Base-by-base conservation (phyloP, 495 filamentous ascomycete genomes). In the Podospora anserina region DNA sequence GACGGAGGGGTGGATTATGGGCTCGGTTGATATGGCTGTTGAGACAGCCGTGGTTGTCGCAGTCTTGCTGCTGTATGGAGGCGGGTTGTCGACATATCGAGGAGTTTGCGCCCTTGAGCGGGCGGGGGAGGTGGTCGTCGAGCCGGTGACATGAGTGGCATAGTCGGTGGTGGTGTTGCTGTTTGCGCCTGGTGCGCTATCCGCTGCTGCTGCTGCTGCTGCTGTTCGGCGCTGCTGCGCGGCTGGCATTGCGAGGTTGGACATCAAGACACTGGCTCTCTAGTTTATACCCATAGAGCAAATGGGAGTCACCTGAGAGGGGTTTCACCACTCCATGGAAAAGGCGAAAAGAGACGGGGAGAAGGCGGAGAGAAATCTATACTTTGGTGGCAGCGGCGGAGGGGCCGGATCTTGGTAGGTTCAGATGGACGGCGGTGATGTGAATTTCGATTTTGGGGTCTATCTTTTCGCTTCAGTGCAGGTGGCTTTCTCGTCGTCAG, bases 221-320 rank as follows among this genome's bases (percentile, higher is more conserved):
- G 71, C 68, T 67, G 68, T 56, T 69, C 66, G 67, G 66, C 71
- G 71, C 71, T 66, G 71, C 63, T 71, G 72, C 69, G 72, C 75
- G 69, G 74, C 66, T 66, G 74, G 60, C 70, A 58, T 71, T 60
- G 67, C 68, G 71, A 72, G 70, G 74, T 70, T 74, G 74, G 67
- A 76, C 75, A 77, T 77, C 65, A 73, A 77, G 70, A 68, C 64
- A 30, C 61, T 54, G 39, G 39, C 39, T 30, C 55, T 64, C 69
- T 63, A 67, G 63, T 11, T 49, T 49, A 16, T 49, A 53, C 73
- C 73, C 75, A 75, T 77, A 71, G 66, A 70, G 66, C 66, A 69
- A 62, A 62, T 23, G 30, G 32, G 19, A 30, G 44, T 63, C 19
- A 63, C 55, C 23, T 18, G 56, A 55, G 58, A 23, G 28, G 55